These are phyloP conservation scores for Dipteronia dyeriana DNA, from an alignment of 345 rosid species.

Conservation along the genomic window DNA sequence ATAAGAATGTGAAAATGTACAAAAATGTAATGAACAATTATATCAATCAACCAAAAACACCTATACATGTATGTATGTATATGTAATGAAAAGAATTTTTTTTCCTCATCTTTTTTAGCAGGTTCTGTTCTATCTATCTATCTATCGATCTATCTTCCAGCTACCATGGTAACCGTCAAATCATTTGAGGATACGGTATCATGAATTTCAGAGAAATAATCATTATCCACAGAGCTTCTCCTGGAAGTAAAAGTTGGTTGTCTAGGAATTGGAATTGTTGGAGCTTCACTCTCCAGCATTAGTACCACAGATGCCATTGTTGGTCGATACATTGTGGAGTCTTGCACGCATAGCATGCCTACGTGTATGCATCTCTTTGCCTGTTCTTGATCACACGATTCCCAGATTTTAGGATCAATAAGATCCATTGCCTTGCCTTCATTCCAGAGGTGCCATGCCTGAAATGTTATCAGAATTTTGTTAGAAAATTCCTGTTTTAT, in stretches of 20 bases:
- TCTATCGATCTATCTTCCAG: conserved; percentile 55
- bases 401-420: conserved; percentile 51
- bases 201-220: conserved; percentile 33
- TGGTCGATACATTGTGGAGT: conserved; percentile 64
- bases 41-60: neutral
- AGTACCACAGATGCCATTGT: conserved; percentile 65
- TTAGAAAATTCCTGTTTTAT: neutral
- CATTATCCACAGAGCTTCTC: conserved; percentile 44
- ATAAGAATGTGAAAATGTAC: neutral
- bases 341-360: conserved; percentile 85
- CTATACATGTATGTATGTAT: neutral
- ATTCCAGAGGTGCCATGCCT: conserved; percentile 84
- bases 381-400: conserved; percentile 41
- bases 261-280: conserved; percentile 52
- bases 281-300: conserved; percentile 68
- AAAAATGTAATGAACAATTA: neutral
- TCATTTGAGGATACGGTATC: conserved; percentile 56
- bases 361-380: conserved; percentile 71
- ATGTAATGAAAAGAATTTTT: neutral
- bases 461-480: conserved; percentile 16
- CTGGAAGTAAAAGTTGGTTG: conserved; percentile 57
- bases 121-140: neutral
- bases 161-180: conserved; percentile 49
- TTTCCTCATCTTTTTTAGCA: neutral
- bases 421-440: conserved; percentile 63